A percentile compares a stretch with the other conserved stretches of the same genome.
phyloP scores from a whole-genome alignment of 139 green algal species.

The Coccomyxa sp. region DNA sequence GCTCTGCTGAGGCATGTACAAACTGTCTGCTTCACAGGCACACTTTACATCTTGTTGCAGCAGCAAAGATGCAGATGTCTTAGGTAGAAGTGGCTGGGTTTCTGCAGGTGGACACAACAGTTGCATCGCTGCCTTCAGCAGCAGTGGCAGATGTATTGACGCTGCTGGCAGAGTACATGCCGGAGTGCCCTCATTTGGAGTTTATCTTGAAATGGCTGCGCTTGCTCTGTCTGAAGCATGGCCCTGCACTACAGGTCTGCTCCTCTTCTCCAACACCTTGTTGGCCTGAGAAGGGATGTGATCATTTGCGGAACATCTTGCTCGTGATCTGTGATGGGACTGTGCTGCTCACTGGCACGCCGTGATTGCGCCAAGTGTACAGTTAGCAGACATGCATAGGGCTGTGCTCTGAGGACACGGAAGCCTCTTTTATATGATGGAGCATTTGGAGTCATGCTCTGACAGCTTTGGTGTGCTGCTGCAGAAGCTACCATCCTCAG shows the following conservation, averaged over 20 bases:
- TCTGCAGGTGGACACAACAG: constrained; percentile 39
- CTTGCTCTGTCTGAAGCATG: constrained; percentile 26
- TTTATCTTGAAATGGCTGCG: constrained; percentile 69
- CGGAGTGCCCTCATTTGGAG: constrained; percentile 71
- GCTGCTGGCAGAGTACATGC: constrained; percentile 50
- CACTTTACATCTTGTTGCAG: not conserved
- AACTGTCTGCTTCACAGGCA: too few species aligned
- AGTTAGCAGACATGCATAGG: too few species aligned
- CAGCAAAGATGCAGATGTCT: not conserved
- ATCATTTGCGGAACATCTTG: not conserved
- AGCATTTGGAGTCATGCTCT: not conserved
- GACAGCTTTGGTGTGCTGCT: not conserved
- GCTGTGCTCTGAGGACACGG: too few species aligned
- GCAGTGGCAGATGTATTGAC: constrained; percentile 47
- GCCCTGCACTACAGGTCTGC: constrained; percentile 5
- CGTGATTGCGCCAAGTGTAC: not conserved
- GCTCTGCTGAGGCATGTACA: too few species aligned
- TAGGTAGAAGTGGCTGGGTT: not conserved
- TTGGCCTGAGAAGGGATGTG: too few species aligned
- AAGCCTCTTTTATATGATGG: too few species aligned
- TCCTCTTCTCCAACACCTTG: not conserved
- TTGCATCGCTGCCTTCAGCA: constrained; percentile 46
- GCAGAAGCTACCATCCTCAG: constrained; percentile 1
- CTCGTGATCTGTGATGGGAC: not conserved
- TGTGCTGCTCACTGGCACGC: not conserved